Conservation (phyloP, 192 early-diverging fungal genomes). For the Entrophospora sp. region DNA sequence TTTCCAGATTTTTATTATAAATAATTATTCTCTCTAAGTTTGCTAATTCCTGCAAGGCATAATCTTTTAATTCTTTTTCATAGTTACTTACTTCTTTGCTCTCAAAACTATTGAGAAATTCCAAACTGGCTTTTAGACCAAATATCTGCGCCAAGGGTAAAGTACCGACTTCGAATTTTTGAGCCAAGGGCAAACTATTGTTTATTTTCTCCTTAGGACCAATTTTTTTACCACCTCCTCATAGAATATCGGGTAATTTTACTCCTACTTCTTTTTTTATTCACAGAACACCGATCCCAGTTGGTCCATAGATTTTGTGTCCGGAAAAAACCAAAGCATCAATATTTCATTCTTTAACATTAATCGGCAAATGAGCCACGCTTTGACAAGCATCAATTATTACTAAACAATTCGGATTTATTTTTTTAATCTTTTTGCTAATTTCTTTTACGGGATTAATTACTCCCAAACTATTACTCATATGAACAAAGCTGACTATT, state of each 20-base stretch:
- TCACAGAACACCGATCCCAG: conserved; percentile 5
- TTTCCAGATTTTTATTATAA: conserved; percentile 9
- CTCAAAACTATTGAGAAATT: conserved; percentile 5
- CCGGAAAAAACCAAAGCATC: conserved; percentile 14
- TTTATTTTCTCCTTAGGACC: background rate
- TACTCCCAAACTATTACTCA: conserved; percentile 14
- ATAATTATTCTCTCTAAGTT: conserved; percentile 13
- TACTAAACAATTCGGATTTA: conserved; percentile 13
- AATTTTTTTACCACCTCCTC: conserved; percentile 4
- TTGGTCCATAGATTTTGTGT: conserved; percentile 13
- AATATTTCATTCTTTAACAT: conserved; percentile 9
- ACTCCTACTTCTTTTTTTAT: background rate
- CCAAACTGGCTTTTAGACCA: conserved; percentile 1
- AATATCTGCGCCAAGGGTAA: conserved; percentile 8
- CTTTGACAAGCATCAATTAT: conserved; percentile 17
- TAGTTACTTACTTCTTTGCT: background rate
- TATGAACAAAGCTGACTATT: conserved; percentile 2
- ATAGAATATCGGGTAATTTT: conserved; percentile 13
- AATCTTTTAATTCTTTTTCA: conserved; percentile 14
- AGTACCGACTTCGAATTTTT: conserved; percentile 16
- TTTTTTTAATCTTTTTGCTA: conserved; percentile 14
- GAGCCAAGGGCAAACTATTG: background rate
- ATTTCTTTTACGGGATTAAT: conserved; percentile 13
- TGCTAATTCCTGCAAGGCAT: background rate
- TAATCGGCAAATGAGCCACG: conserved; percentile 9